phyloP scores from a whole-genome alignment of 2,329 filamentous ascomycete genomes.

The Ophidiomyces ophidiicola region DNA sequence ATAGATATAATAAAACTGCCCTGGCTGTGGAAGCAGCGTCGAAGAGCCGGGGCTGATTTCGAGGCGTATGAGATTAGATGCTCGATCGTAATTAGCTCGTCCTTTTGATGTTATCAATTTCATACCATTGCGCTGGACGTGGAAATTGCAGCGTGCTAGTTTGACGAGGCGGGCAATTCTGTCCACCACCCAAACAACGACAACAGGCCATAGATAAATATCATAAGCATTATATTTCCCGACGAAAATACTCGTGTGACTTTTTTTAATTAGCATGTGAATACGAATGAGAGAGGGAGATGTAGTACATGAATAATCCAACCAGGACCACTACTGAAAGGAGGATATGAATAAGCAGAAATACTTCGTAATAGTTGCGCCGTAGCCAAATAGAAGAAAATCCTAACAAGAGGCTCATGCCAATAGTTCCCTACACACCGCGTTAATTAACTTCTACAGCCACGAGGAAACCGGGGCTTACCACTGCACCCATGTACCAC shows the following conservation, averaged over 20 bases:
- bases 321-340: slow-evolving; percentile 31
- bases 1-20: slow-evolving; percentile 40
- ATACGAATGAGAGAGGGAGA: background rate
- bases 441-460: background rate
- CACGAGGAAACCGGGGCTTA: slow-evolving; percentile 12
- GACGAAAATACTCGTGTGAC: slow-evolving; percentile 36
- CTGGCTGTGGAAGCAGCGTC: slow-evolving; percentile 27
- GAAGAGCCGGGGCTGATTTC: slow-evolving; percentile 27
- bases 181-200: slow-evolving; percentile 39
- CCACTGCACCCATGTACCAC: slow-evolving; percentile 19
- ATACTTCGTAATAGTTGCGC: slow-evolving; percentile 32
- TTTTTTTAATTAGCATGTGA: slow-evolving; percentile 15
- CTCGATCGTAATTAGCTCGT: slow-evolving; percentile 28
- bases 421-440: slow-evolving; percentile 18
- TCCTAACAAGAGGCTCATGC: slow-evolving; percentile 28
- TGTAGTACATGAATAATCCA: slow-evolving; percentile 32
- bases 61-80: slow-evolving; percentile 33
- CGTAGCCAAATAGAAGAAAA: slow-evolving; percentile 37
- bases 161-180: slow-evolving; percentile 31
- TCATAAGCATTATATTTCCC: slow-evolving; percentile 37
- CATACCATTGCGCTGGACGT: slow-evolving; percentile 17
- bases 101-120: slow-evolving; percentile 23
- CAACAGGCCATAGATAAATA: slow-evolving; percentile 37
- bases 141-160: slow-evolving; percentile 32
- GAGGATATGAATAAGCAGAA: slow-evolving; percentile 29